These are phyloP conservation scores for Gynostemma pentaphyllum DNA, from an alignment of 306 rosid species.

Conservation along the genomic window DNA sequence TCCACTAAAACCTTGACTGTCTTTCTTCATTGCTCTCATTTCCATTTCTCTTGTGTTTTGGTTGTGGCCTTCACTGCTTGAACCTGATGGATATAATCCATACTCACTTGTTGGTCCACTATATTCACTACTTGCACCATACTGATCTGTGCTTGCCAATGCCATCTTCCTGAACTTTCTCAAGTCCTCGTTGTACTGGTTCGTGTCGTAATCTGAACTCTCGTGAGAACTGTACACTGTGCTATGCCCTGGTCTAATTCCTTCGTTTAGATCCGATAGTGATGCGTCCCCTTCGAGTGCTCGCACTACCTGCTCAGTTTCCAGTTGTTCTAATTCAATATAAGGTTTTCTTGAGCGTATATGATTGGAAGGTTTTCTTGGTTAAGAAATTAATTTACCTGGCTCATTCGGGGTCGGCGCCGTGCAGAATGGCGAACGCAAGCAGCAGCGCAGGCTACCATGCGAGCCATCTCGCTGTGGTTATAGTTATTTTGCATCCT, in stretches of 20 bases:
- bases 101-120: constrained; percentile 77
- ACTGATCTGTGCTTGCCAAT: constrained; percentile 72
- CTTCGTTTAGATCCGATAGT: constrained; percentile 78
- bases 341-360: not conserved
- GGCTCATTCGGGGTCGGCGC: constrained; percentile 89
- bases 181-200: constrained; percentile 89
- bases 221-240: constrained; percentile 43
- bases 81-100: constrained; percentile 75
- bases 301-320: constrained; percentile 55
- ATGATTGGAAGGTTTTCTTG: not conserved
- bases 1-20: constrained; percentile 49
- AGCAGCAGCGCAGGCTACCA: constrained; percentile 90
- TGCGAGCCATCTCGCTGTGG: constrained; percentile 56
- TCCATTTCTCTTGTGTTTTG: constrained; percentile 79
- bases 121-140: constrained; percentile 77
- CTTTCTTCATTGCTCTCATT: constrained; percentile 43
- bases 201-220: constrained; percentile 85
- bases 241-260: constrained; percentile 68
- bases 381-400: constrained; percentile 34
- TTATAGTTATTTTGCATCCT: constrained; percentile 52
- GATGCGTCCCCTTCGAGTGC: constrained; percentile 91
- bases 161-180: constrained; percentile 80
- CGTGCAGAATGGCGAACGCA: constrained; percentile 89
- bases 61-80: constrained; percentile 78
- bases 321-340: not conserved